Conservation (phyloP, 805 yeast genomes). For the Danielia oregonensis region DNA sequence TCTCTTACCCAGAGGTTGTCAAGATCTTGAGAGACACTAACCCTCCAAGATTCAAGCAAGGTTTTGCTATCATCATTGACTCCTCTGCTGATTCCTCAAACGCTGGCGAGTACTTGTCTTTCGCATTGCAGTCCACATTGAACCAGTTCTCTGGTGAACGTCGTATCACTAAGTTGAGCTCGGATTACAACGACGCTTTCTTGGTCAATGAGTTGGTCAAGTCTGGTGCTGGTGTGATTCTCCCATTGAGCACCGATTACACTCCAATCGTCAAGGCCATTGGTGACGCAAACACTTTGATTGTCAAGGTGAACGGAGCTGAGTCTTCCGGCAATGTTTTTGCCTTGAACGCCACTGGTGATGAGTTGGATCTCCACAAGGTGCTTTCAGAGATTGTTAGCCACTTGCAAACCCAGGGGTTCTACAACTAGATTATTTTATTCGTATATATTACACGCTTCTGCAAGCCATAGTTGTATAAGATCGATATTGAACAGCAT, state of each 20-base stretch:
- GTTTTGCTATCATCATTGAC: slow-evolving; percentile 69
- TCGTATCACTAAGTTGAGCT: slow-evolving; percentile 56
- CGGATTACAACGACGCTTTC: slow-evolving; percentile 47
- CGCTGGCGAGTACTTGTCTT: slow-evolving; percentile 49
- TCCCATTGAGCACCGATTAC: slow-evolving; percentile 41
- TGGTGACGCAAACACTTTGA: slow-evolving; percentile 55
- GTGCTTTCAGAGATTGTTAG: slow-evolving; percentile 72
- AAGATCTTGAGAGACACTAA: slow-evolving; percentile 84
- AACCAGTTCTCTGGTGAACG: slow-evolving; percentile 88
- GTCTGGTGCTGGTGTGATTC: slow-evolving; percentile 88
- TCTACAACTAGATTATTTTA: slow-evolving; percentile 38
- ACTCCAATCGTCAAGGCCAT: slow-evolving; percentile 39
- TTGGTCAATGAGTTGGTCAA: slow-evolving; percentile 73
- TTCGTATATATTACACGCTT: too few relatives aligned
- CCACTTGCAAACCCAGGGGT: slow-evolving; percentile 78
- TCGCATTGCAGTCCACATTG: slow-evolving; percentile 84
- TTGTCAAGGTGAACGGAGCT: slow-evolving; percentile 22
- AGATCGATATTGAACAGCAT: too few relatives aligned
- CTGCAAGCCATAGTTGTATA: too few relatives aligned
- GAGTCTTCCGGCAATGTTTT: slow-evolving; percentile 9
- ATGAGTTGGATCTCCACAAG: slow-evolving; percentile 18
- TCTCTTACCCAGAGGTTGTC: slow-evolving; percentile 95
- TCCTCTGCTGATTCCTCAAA: slow-evolving; percentile 56
- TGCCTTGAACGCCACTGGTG: slow-evolving; percentile 11
- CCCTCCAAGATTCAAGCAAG: slow-evolving; percentile 89